phyloP scores from a whole-genome alignment of 164 flowering plant genomes.

The Amborella trichopoda region DNA sequence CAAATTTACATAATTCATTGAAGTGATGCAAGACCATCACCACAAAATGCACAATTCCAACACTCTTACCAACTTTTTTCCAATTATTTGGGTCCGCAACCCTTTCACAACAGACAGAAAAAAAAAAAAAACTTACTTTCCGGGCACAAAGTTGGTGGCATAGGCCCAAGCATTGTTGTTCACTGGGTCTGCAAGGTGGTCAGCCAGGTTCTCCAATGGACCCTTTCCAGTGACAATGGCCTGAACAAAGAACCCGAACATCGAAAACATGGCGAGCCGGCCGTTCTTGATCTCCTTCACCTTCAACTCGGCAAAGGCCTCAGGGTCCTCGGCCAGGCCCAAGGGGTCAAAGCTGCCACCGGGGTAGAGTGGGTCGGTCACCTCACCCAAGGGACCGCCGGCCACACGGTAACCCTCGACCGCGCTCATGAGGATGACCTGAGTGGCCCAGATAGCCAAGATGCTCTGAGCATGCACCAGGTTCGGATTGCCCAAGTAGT shows the following conservation, averaged over 20 bases:
- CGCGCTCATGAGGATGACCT: conserved; percentile 12
- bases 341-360: conserved; percentile 12
- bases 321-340: conserved; percentile 10
- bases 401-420: conserved; percentile 13
- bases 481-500: conserved; percentile 14
- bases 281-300: conserved; percentile 16
- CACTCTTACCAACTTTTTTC: too few relatives aligned
- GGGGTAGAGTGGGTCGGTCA: conserved; percentile 11
- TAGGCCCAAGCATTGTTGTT: conserved; percentile 14
- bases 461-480: conserved; percentile 13
- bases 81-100: too few relatives aligned
- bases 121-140: conserved; percentile 2
- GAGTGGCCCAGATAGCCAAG: conserved; percentile 12
- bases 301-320: conserved; percentile 12
- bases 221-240: conserved; percentile 11
- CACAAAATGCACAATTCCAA: too few relatives aligned
- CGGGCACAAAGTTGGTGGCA: conserved; percentile 13
- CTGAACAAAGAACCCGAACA: conserved; percentile 13
- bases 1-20: too few relatives aligned
- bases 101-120: too few relatives aligned
- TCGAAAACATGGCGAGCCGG: conserved; percentile 11
- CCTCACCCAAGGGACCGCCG: conserved; percentile 12
- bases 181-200: conserved; percentile 12
- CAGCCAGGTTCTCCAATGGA: conserved; percentile 12
- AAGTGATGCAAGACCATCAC: too few relatives aligned